Evolutionary conservation across 2,329 filamentous ascomycete species (phyloP), one percentile per base, ranked within the genome.

Genomic region (Curvularia sp.): DNA sequence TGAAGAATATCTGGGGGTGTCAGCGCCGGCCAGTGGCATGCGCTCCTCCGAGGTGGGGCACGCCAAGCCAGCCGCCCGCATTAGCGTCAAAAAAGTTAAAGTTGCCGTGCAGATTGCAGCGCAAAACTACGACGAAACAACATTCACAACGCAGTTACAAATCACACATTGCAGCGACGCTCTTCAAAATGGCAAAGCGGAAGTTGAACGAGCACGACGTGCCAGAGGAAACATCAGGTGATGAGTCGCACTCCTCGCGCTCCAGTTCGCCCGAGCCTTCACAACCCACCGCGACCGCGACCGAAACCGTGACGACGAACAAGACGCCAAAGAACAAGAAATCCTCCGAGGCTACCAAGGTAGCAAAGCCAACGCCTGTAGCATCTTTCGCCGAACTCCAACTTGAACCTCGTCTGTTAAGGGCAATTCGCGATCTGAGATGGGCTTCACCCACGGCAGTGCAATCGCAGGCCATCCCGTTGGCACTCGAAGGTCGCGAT

Each of bases 401-500:
- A 61, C 87, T 99, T 61, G 95, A 99, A 74, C 80, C 92, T 9
- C 88, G 95, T 65, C 82, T 99, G 28, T 83, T 97, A 32, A 92
- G 97, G 81, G 93, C 91, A 53, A 85, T 98, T 67, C 89, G 89
- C 46, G 89, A 90, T 74, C 90, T 95, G 77, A 89, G 90, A 77
- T 98, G 93, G 80, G 84, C 89, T 62, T 87, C 88, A 57, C 95
- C 95, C 13, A 98, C 95, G n/a, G 84, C 89, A 12, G 91, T 98
- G 1, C 95, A 99, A 78, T 85, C 87, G 41, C 89, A 90, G 77
- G 91, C 92, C 1, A 96, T 99, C 61, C 95, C 95, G 1, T 80
- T 97, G 36, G 92, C 92, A 21, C 82, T 98, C 18, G 87, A 93
- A 64, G 94, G 95, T 12, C 89, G 92, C 72, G 93, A 98, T 82